phyloP scores from a whole-genome alignment of 768 basidiomycete species.

The Collybiopsis confluens region DNA sequence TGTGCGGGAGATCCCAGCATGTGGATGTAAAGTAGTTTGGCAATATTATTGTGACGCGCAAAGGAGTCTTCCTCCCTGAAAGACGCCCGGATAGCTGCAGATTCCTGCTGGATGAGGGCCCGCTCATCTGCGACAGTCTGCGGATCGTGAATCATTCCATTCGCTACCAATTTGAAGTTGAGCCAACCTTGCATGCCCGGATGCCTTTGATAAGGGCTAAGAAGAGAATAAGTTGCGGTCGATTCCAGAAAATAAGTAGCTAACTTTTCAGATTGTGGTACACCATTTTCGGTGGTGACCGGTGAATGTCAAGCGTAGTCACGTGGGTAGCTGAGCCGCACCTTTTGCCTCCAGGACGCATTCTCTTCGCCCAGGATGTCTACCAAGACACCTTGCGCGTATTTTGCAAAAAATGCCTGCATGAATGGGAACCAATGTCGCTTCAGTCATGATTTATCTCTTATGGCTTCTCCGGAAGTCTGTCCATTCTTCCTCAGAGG shows the following conservation, averaged over 20 bases:
- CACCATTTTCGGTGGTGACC: slow-evolving; percentile 43
- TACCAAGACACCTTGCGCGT: background rate
- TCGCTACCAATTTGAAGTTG: slow-evolving; percentile 11
- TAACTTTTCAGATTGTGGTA: slow-evolving; percentile 85
- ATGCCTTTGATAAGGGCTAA: slow-evolving; percentile 97
- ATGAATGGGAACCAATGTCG: slow-evolving; percentile 2
- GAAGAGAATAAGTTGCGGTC: slow-evolving; percentile 20
- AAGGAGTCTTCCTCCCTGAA: slow-evolving; percentile 97
- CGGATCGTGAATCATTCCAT: slow-evolving; percentile 10
- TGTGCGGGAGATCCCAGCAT: slow-evolving; percentile 99
- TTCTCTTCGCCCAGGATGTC: background rate
- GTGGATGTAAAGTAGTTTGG: slow-evolving; percentile 96
- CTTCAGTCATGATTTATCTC: slow-evolving; percentile 3
- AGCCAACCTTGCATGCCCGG: slow-evolving; percentile 84
- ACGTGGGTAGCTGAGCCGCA: background rate
- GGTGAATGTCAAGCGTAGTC: background rate
- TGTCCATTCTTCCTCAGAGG: slow-evolving; percentile 21
- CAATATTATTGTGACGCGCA: slow-evolving; percentile 94
- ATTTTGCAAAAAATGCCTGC: slow-evolving; percentile 8
- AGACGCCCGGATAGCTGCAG: slow-evolving; percentile 92
- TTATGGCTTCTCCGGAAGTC: background rate
- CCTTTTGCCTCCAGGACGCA: background rate
- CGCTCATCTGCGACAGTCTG: slow-evolving; percentile 99
- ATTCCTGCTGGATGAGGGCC: slow-evolving; percentile 94
- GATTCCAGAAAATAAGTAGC: slow-evolving; percentile 12